These are phyloP conservation scores for Pulveroboletus sp. DNA, from an alignment of 768 basidiomycete species.

Conservation along the genomic window DNA sequence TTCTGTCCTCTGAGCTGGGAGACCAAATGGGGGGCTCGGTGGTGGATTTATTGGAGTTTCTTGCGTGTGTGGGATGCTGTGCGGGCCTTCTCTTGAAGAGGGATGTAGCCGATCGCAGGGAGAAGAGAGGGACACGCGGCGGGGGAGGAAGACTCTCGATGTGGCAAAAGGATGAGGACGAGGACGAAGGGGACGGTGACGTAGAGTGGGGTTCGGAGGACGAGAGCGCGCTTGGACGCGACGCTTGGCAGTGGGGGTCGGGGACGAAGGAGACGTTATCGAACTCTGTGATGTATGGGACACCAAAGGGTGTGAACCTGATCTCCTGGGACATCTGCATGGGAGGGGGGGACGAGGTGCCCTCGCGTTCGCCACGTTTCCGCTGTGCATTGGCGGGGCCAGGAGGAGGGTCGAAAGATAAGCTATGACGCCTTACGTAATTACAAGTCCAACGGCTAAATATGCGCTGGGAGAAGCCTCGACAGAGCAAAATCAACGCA, in stretches of 20 bases:
- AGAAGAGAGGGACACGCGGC: conserved; percentile 12
- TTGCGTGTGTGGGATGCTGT: background rate
- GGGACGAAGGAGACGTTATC: conserved; percentile 22
- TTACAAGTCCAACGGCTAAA: background rate
- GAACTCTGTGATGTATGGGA: conserved; percentile 29
- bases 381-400: background rate
- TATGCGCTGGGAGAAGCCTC: background rate
- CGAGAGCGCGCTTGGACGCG: background rate
- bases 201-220: background rate
- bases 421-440: conserved; percentile 9
- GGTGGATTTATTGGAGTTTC: background rate
- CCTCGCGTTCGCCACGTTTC: conserved; percentile 10
- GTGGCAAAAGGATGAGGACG: conserved; percentile 27
- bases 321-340: conserved; percentile 19
- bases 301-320: conserved; percentile 28
- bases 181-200: conserved; percentile 13
- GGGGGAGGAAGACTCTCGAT: conserved; percentile 18
- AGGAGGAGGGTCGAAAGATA: background rate
- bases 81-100: conserved; percentile 24
- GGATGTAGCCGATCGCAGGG: conserved; percentile 16
- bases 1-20: background rate
- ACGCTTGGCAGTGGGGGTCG: background rate
- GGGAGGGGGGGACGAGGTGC: background rate
- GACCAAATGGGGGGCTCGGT: background rate
- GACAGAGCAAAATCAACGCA: too few relatives aligned